These are phyloP conservation scores for Mucor irregularis DNA, from an alignment of 371 early-diverging fungal genomes.

Conservation along the genomic window DNA sequence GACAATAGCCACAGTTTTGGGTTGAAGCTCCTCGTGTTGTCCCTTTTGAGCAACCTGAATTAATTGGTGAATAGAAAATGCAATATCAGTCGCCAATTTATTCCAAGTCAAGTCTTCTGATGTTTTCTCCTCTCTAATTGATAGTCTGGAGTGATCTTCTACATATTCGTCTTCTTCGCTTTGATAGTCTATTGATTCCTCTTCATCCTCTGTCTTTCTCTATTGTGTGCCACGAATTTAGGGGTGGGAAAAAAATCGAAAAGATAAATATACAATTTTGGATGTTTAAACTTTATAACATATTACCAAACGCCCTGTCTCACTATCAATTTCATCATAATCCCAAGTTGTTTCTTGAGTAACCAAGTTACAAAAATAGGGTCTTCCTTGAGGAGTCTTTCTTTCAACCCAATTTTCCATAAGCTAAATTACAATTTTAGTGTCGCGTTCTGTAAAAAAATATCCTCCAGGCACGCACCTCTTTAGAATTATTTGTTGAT, in stretches of 20 bases:
- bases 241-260: background rate
- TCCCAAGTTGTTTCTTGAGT: conserved; percentile 81
- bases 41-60: conserved; percentile 58
- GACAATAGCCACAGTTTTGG: conserved; percentile 51
- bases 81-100: conserved; percentile 57
- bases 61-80: conserved; percentile 64
- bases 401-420: conserved; percentile 61
- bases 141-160: background rate
- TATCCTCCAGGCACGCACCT: background rate
- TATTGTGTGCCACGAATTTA: background rate
- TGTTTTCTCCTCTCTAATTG: background rate
- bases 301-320: conserved; percentile 43
- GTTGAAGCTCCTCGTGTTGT: conserved; percentile 13
- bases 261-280: background rate
- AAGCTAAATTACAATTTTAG: conserved; percentile 13
- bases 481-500: background rate
- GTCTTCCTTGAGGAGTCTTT: conserved; percentile 60
- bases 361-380: conserved; percentile 79
- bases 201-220: conserved; percentile 7
- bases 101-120: conserved; percentile 19
- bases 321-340: conserved; percentile 40
- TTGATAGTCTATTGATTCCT: background rate
- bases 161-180: conserved; percentile 2
- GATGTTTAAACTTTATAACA: background rate
- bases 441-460: background rate